Base-by-base conservation (phyloP, 2,329 filamentous ascomycete genomes). In the Phoma herbarum region DNA sequence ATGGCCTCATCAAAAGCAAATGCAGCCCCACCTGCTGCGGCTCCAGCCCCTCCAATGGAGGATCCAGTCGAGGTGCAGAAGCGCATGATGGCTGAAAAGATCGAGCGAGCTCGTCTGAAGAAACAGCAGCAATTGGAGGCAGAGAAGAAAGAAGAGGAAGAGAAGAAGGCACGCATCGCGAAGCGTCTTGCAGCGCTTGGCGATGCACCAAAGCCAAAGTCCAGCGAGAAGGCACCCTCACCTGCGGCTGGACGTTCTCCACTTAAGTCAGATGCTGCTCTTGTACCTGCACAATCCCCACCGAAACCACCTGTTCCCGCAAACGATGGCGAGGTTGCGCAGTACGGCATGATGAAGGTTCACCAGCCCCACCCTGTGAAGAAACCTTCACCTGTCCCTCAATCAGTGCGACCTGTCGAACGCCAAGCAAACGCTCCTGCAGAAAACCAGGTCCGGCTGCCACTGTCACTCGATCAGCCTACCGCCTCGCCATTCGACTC, bases 171-270 rank as follows among this genome's bases (percentile, higher is more conserved):
- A 70, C 85, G 90, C 23, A 87, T 93, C 60, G 85, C 87, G 46
- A 84, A 89, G 71, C 92, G 91, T 75, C 78, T 93, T 45, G 89
- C 89, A 66, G 86, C 87, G 9, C 79, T 93, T 71, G 90, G 88
- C 0, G 86, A 88, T 16, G 81, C 85, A 2, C 60, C 70, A 11
- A 75, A 75, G 60, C 49, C 70, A 1, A 77, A 77, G 58, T 45
- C 61, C 66, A 78, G 76, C 63, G 78, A 80, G 42, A 61, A 70
- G 63, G 70, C 74, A 7, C 71, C 80, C 22, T 75, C 79, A 12
- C 74, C 67, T 45, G 46, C 63, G 43, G 51, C 59, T 16, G 72
- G 71, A 26, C 72, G 69, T 44, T 75, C 74, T 5, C 73, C 78
- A 6, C 80, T 82, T 28, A 84, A 86, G 37, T 79, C 80, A 9